Base-by-base conservation (phyloP, 345 rosid genomes). In the Gossypium sturtianum region DNA sequence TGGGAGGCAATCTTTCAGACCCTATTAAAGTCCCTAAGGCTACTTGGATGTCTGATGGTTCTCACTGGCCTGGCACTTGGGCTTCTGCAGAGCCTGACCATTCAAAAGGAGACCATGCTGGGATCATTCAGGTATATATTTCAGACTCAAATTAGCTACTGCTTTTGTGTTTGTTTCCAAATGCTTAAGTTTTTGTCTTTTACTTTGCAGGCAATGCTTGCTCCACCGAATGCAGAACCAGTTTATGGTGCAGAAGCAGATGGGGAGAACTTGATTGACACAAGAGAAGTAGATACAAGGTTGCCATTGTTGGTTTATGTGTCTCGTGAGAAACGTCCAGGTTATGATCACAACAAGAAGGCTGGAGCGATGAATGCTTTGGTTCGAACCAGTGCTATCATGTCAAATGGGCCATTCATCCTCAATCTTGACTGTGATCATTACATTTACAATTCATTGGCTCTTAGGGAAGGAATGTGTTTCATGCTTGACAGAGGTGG, bases 51-150 rank as follows among this genome's bases (percentile, higher is more conserved):
- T 87, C 94, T 34, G 97, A 89, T 84, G 90, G 92, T 12, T 87
- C 97, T 77, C 97, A 87, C 51, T 91, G 97, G 92, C 92, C 97
- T 29, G 97, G 97, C 68, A 89, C 94, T 68, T 91, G 94, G 97
- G 78, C 76, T 82, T 89, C 91, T 34, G 89, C 86, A 45, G 91
- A 90, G 74, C 27, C 78, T 15, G 91, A 86, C 12, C 91, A 91
- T 69, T 84, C 92, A 0, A 87, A 81, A 70, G 92, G 94, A 71
- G 94, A 89, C 65, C 97, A 89, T 74, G 92, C 97, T 44, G 97
- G 90, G 44, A 84, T 91, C 77, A 88, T 91, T 75, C 93, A 91
- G 91, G 97, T 86, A 86, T 86, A 86, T 60, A 45, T 78, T 17
- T 60, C 22, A 13, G 20, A 19, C 20, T 41, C 48, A n/a, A 62